phyloP scores from a whole-genome alignment of 2,329 filamentous ascomycete genomes.

The Penicillium sp. region DNA sequence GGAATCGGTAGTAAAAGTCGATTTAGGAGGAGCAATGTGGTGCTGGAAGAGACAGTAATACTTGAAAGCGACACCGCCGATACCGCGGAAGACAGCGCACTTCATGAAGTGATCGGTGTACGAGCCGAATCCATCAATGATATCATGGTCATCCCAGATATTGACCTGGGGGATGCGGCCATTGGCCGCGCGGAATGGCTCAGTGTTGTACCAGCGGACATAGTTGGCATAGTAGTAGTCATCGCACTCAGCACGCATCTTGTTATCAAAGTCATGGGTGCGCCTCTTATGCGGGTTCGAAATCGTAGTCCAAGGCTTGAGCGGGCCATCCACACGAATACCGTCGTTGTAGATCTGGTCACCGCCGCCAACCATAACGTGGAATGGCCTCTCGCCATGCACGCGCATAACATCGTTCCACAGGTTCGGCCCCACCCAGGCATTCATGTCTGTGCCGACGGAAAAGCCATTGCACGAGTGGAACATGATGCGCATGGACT shows the following conservation, averaged over 20 bases:
- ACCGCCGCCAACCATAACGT: conserved; percentile 80
- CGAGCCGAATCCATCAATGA: conserved; percentile 65
- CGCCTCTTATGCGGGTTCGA: conserved; percentile 59
- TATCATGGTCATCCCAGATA: conserved; percentile 66
- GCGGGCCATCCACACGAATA: conserved; percentile 77
- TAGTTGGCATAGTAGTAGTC: conserved; percentile 63
- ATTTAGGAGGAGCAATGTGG: conserved; percentile 77
- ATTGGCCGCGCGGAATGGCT: conserved; percentile 60
- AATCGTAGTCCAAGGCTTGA: conserved; percentile 65
- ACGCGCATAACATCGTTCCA: conserved; percentile 65
- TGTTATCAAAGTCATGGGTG: conserved; percentile 63
- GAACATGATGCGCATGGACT: conserved; percentile 69
- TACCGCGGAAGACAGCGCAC: conserved; percentile 63
- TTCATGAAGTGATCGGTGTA: conserved; percentile 68
- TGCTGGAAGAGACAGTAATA: conserved; percentile 68
- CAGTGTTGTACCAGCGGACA: conserved; percentile 66
- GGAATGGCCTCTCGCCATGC: conserved; percentile 59
- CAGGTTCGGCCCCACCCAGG: conserved; percentile 60
- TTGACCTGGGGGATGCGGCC: conserved; percentile 63
- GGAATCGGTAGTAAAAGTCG: conserved; percentile 78
- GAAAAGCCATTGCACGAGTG: conserved; percentile 69
- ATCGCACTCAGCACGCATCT: conserved; percentile 58
- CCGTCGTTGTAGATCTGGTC: conserved; percentile 80
- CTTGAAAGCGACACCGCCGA: conserved; percentile 58
- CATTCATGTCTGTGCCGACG: conserved; percentile 62